Percentiles rank a stretch among this genome's conserved stretches.
Conservation (phyloP, 306 rosid species). For the Potentilla sterilis region DNA sequence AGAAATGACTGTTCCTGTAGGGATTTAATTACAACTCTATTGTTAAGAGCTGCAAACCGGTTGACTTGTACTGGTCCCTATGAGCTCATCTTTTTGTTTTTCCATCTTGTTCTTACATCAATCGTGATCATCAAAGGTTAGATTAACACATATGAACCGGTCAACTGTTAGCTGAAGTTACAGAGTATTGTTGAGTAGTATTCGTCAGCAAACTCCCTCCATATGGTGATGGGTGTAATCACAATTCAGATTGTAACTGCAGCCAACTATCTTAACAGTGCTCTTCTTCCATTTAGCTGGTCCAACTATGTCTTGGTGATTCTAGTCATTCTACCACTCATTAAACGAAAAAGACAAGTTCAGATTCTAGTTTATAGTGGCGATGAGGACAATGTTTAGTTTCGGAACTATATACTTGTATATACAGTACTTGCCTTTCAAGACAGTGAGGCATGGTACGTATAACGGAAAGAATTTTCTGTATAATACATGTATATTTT, state of each 20-base stretch:
- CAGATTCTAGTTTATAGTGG: no score
- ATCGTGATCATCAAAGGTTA: background rate
- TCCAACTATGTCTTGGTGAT: background rate
- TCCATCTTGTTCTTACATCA: background rate
- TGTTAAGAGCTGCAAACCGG: background rate
- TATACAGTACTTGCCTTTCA: no score
- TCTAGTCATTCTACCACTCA: background rate
- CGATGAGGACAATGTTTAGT: background rate
- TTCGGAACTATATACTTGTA: no score
- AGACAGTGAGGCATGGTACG: no score
- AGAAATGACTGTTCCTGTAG: background rate
- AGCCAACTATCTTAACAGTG: background rate
- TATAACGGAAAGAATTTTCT: no score
- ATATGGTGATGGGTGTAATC: background rate
- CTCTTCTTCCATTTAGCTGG: background rate
- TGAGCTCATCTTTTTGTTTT: background rate
- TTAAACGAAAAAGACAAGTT: no score
- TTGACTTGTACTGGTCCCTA: background rate
- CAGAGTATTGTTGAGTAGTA: background rate
- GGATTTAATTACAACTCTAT: background rate
- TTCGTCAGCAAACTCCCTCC: background rate
- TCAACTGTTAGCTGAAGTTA: background rate
- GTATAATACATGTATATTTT: no score
- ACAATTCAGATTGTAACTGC: background rate
- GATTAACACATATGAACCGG: background rate